A percentile compares a stretch with the other conserved stretches of the same genome.
Evolutionary conservation across 257 asterid species (phyloP).

Genomic region (Solanum okadae): DNA sequence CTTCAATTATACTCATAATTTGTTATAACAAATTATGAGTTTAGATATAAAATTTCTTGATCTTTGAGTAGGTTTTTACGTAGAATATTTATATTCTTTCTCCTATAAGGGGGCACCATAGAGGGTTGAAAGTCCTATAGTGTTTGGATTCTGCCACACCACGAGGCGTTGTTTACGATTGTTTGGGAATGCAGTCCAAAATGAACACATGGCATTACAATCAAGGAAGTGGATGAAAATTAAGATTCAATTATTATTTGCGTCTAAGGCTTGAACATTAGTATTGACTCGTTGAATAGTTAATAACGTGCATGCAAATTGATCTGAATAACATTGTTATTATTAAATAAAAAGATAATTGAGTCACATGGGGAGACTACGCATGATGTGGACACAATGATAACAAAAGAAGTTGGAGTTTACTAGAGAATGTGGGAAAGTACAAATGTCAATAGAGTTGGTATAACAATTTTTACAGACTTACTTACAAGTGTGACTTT

Average conservation of each 20-base stretch:
- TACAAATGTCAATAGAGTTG: constrained; percentile 1
- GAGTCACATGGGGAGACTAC: constrained; percentile 40
- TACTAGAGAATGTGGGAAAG: constrained; percentile 42
- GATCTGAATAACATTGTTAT: neutral
- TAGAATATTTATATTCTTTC: neutral
- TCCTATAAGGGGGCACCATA: neutral
- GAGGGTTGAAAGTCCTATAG: neutral
- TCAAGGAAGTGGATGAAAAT: neutral
- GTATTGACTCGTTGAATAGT: neutral
- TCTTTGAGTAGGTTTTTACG: neutral
- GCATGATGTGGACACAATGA: constrained; percentile 68
- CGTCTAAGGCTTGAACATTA: neutral
- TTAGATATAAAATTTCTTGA: too few species aligned
- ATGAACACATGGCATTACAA: too few species aligned
- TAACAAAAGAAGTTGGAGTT: constrained; percentile 19
- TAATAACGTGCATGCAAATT: neutral
- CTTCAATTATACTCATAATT: neutral
- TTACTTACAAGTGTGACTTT: neutral
- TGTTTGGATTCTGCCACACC: neutral
- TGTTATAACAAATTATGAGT: neutral
- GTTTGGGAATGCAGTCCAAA: neutral
- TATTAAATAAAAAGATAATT: neutral
- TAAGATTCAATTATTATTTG: neutral
- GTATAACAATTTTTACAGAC: neutral
- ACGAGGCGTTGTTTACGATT: neutral